Base-by-base conservation (phyloP, 169 alveolate species). In the Prorocentrum cordatum region DNA sequence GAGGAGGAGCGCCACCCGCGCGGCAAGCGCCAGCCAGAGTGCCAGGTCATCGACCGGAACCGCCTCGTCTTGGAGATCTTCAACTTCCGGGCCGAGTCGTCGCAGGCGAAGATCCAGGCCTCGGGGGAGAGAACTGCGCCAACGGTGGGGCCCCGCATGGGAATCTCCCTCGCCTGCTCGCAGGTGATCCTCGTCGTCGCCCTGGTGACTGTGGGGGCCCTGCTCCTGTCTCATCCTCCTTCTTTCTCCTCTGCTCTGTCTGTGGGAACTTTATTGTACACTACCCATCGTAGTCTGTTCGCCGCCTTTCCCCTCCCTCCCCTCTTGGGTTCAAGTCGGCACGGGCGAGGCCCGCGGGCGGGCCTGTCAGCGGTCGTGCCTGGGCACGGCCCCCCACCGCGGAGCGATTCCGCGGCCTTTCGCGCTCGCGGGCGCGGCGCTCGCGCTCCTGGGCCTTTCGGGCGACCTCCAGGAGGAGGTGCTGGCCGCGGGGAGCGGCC, bases 61-160 rank as follows among this genome's bases (percentile, higher is more conserved):
- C 70, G 68, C 0, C 33, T 72, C 50, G 77, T 80, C 45, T 22
- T 80, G 1, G 79, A 80, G 42, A 80, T 80, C 59, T 80, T 80
- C 77, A 62, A 39, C 79, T 79, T 61, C 6, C 90, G 90, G 6
- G 90, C 90, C 27, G 26, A 31, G 67, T 39, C 64, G 18, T 67
- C 79, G n/a, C 66, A 47, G 64, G 90, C 90, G 24, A 80, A 80
- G 77, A 38, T 80, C 31, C 90, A 80, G 77, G 90, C 18, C 2
- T 47, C 50, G 29, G 3, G 59, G 33, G n/a, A 1, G 33, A 6
- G 54, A 5, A 12, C 2, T 26, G 6, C 3, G 72, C 3, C 14
- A 12, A 26, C 32, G 18, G 24, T 59, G 68, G 6, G 68, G 2
- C 6, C 6, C 1, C 38, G 68, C 10, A n/a, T 66, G 38, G 77